phyloP scores from a whole-genome alignment of 371 early-diverging fungal genomes.

The Cladochytrium tenue region DNA sequence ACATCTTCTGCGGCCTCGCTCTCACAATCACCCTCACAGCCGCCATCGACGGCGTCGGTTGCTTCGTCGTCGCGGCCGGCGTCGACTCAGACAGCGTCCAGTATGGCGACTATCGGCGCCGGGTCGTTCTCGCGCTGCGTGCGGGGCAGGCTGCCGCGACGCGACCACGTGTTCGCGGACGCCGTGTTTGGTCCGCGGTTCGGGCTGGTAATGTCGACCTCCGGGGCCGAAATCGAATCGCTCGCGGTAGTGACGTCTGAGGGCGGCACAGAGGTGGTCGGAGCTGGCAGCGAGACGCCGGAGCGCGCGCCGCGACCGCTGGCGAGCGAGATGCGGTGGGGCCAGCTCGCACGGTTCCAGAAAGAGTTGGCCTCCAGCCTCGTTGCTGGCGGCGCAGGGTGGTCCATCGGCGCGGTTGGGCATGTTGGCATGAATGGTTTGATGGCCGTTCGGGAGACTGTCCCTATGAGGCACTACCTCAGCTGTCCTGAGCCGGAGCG shows the following conservation, averaged over 20 bases:
- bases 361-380: background rate
- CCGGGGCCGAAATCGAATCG: constrained; percentile 6
- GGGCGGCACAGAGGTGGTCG: background rate
- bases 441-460: constrained; percentile 3
- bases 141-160: background rate
- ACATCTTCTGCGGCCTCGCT: no score
- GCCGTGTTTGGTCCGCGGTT: constrained; percentile 4
- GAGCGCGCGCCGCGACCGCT: background rate
- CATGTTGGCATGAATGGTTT: no score
- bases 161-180: constrained; percentile 1
- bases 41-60: no score
- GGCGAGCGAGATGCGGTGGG: background rate
- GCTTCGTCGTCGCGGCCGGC: no score
- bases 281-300: background rate
- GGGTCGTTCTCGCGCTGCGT: no score
- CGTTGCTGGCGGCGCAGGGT: background rate
- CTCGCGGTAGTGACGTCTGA: constrained; percentile 1
- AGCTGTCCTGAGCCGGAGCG: constrained; percentile 20
- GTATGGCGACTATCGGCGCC: no score
- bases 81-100: no score
- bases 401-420: background rate
- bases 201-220: constrained; percentile 7
- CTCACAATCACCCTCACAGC: no score
- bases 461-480: constrained; percentile 22
- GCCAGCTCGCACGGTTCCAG: background rate